Conservation (phyloP, 768 basidiomycete species). For the Boletus pseudopeckii region DNA sequence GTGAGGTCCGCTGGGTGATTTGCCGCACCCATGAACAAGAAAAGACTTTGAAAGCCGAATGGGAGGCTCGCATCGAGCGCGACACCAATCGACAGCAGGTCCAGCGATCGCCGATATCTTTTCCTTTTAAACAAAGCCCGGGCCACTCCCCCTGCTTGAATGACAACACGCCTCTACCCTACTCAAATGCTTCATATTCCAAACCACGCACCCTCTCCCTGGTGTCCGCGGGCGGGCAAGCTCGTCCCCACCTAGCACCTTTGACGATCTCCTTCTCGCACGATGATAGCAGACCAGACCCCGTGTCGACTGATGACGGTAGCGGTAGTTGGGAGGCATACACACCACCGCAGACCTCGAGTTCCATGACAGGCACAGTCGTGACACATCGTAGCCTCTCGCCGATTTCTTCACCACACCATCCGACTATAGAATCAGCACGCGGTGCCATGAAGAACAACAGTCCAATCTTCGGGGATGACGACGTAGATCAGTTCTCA, state of each 20-base stretch:
- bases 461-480: constrained; percentile 45
- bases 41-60: constrained; percentile 51
- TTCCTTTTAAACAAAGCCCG: constrained; percentile 24
- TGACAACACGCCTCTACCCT: constrained; percentile 19
- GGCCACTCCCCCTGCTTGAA: constrained; percentile 28
- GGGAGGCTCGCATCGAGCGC: constrained; percentile 39
- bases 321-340: constrained; percentile 59
- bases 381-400: constrained; percentile 41
- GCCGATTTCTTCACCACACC: constrained; percentile 21
- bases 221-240: constrained; percentile 35
- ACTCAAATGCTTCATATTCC: constrained; percentile 1
- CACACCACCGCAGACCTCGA: constrained; percentile 58
- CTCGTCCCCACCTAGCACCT: constrained; percentile 48
- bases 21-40: constrained; percentile 72
- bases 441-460: constrained; percentile 33
- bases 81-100: constrained; percentile 29
- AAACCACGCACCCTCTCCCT: constrained; percentile 27
- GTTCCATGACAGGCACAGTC: constrained; percentile 44
- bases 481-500: constrained; percentile 51
- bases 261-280: constrained; percentile 38
- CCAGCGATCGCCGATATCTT: constrained; percentile 22
- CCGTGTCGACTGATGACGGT: constrained; percentile 46
- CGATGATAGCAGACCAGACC: constrained; percentile 52
- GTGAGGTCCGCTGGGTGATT: constrained; percentile 79
- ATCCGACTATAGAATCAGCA: constrained; percentile 32